Conservation (phyloP, 2,329 filamentous ascomycete species). For the Ophiosphaerella narmari region DNA sequence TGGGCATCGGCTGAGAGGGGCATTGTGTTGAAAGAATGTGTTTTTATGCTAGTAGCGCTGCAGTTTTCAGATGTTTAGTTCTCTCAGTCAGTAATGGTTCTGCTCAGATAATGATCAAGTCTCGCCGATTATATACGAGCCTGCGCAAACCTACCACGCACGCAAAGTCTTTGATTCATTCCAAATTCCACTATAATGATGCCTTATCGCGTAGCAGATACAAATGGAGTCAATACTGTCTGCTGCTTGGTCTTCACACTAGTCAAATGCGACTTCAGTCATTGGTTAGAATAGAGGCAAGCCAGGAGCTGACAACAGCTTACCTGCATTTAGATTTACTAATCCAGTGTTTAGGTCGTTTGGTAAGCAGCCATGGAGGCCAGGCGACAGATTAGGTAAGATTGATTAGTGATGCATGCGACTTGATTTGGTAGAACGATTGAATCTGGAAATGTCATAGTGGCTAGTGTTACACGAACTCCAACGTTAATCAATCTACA, state of each 20-base stretch:
- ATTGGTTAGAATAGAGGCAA: constrained; percentile 14
- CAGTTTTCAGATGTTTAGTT: too few relatives aligned
- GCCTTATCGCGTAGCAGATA: constrained; percentile 5
- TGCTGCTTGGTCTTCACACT: background rate
- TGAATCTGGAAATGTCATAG: too few relatives aligned
- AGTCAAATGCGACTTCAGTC: constrained; percentile 13
- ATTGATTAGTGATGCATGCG: background rate
- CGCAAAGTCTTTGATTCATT: background rate
- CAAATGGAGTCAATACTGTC: background rate
- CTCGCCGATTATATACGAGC: constrained; percentile 5
- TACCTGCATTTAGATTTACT: constrained; percentile 13
- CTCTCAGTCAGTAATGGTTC: too few relatives aligned
- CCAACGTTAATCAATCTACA: background rate
- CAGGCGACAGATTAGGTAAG: background rate
- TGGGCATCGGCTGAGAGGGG: constrained; percentile 35
- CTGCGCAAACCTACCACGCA: too few relatives aligned
- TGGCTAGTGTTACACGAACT: background rate
- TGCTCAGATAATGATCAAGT: too few relatives aligned
- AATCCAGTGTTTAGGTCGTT: background rate
- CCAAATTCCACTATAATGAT: constrained; percentile 9
- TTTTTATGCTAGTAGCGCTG: background rate
- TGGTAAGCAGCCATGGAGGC: background rate
- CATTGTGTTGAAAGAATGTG: constrained; percentile 20
- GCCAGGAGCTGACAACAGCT: constrained; percentile 24
- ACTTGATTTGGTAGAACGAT: background rate